phyloP scores from a whole-genome alignment of 345 rosid genomes.

The Durio zibethinus region DNA sequence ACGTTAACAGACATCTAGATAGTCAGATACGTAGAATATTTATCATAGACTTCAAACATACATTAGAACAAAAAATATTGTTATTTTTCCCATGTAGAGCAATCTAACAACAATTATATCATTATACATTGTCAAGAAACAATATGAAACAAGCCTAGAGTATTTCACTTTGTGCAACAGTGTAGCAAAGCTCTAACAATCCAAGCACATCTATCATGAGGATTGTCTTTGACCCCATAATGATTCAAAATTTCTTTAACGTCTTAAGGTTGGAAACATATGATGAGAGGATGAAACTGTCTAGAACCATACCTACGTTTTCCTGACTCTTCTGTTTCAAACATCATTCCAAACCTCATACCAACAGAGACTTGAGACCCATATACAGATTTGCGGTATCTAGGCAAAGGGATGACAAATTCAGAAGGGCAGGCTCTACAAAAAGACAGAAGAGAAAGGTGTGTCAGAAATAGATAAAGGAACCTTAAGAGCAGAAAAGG shows the following conservation, averaged over 20 bases:
- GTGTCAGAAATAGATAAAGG: background rate
- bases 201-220: background rate
- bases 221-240: background rate
- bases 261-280: background rate
- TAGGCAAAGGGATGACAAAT: constrained; percentile 82
- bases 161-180: background rate
- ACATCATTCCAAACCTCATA: constrained; percentile 99
- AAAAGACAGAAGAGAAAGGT: background rate
- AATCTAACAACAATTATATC: background rate
- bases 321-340: constrained; percentile 94
- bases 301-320: constrained; percentile 65
- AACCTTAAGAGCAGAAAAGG: background rate
- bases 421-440: constrained; percentile 94
- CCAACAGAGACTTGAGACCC: constrained; percentile 89
- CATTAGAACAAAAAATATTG: background rate
- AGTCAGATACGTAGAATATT: background rate
- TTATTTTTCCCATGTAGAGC: background rate
- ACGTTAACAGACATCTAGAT: background rate
- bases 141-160: background rate
- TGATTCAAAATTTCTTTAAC: background rate
- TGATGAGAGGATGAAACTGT: background rate
- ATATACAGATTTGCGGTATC: constrained; percentile 74
- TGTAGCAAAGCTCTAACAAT: background rate
- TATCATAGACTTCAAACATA: background rate
- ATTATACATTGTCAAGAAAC: background rate